These are phyloP conservation scores for Malus domestica DNA, from an alignment of 306 rosid genomes.

Conservation along the genomic window DNA sequence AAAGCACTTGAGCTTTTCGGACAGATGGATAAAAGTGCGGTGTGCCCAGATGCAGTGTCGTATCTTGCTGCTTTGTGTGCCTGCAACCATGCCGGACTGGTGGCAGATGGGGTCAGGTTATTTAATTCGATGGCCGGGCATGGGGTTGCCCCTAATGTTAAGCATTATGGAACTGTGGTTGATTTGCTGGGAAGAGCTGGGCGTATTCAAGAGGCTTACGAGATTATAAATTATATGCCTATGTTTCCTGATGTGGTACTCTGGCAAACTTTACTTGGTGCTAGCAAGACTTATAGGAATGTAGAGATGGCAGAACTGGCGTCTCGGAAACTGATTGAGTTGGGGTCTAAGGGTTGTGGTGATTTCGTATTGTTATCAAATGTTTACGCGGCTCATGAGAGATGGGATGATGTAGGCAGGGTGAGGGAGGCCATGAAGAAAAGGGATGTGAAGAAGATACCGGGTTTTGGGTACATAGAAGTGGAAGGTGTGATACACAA, in stretches of 20 bases:
- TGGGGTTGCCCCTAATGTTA: conserved; percentile 48
- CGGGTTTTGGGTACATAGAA: conserved; percentile 75
- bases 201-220: conserved; percentile 62
- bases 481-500: conserved; percentile 54
- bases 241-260: conserved; percentile 63
- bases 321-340: conserved; percentile 55
- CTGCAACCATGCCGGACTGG: conserved; percentile 79
- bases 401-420: conserved; percentile 83
- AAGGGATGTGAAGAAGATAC: conserved; percentile 74
- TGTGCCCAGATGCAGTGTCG: conserved; percentile 52
- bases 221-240: conserved; percentile 52
- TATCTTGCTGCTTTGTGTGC: conserved; percentile 76
- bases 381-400: conserved; percentile 62
- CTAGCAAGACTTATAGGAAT: conserved; percentile 71
- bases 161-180: conserved; percentile 78
- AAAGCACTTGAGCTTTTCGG: conserved; percentile 61
- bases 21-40: conserved; percentile 35
- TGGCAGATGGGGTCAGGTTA: conserved; percentile 64
- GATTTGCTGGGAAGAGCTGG: conserved; percentile 90
- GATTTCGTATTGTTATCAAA: conserved; percentile 85
- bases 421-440: conserved; percentile 66
- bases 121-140: conserved; percentile 45
- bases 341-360: conserved; percentile 79
- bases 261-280: conserved; percentile 92
- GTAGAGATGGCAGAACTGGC: conserved; percentile 82